A percentile compares a stretch with the other conserved stretches of the same genome.
Conservation (phyloP, 1,284 basidiomycete species). For the Ceraceosorus bombacis region DNA sequence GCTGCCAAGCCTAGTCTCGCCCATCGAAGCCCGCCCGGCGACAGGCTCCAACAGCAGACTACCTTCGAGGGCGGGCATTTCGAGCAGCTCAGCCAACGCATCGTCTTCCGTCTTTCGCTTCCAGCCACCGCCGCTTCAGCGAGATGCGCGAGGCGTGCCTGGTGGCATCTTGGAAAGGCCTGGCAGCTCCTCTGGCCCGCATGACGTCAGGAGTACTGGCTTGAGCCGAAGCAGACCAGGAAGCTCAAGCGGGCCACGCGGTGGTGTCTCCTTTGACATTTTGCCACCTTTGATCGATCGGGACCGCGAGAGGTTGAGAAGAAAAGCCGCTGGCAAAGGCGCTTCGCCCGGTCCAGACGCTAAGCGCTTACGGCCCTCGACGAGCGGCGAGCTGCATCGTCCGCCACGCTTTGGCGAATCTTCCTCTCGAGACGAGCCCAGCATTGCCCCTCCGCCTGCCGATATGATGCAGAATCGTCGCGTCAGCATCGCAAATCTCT, state of each 20-base stretch:
- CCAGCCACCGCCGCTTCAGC: slow-evolving; percentile 11
- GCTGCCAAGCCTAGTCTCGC: background rate
- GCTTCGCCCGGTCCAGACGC: background rate
- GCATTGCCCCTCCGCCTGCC: background rate
- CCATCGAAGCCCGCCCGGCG: background rate
- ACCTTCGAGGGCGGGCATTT: slow-evolving; percentile 21
- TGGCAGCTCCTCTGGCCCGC: background rate
- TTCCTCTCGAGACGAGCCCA: background rate
- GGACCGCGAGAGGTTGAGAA: background rate
- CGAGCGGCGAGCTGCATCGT: slow-evolving; percentile 6
- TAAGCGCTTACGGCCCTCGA: slow-evolving; percentile 6
- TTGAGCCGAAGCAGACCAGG: background rate
- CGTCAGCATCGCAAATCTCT: slow-evolving; percentile 1
- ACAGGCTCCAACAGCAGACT: slow-evolving; percentile 17
- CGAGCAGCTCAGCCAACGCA: slow-evolving; percentile 18
- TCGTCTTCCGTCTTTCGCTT: slow-evolving; percentile 11
- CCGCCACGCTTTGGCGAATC: slow-evolving; percentile 2
- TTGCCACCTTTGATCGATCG: slow-evolving; percentile 6
- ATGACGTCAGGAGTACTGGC: too few relatives aligned
- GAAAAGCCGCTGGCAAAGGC: background rate
- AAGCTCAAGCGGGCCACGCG: slow-evolving; percentile 2
- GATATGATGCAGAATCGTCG: background rate
- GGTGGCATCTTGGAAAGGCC: background rate
- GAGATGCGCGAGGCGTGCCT: background rate
- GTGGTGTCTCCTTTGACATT: background rate